These are phyloP conservation scores for Chlorella vulgaris DNA, from an alignment of 139 green algal genomes.

Conservation along the genomic window DNA sequence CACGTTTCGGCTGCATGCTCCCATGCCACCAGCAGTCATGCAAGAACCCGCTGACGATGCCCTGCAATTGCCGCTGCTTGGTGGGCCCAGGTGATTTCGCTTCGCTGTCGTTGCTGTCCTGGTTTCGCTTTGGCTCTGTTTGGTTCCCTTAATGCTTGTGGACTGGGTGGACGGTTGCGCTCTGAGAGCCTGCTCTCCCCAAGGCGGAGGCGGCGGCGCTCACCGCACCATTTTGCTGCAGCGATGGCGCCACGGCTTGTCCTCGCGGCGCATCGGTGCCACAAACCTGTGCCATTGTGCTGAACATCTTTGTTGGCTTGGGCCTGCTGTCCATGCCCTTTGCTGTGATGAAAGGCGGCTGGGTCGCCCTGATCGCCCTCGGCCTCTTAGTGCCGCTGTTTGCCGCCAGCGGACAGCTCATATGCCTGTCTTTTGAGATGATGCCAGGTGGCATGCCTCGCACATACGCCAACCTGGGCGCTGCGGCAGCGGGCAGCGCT, in stretches of 20 bases:
- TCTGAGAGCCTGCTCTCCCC: too few species aligned
- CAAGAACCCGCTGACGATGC: too few species aligned
- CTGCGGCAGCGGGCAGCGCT: neutral
- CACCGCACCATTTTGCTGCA: neutral
- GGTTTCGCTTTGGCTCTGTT: too few species aligned
- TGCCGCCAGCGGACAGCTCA: slow-evolving; percentile 40
- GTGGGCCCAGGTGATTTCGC: too few species aligned
- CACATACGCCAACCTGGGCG: slow-evolving; percentile 44
- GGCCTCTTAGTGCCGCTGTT: slow-evolving; percentile 38
- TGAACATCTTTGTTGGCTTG: slow-evolving; percentile 36
- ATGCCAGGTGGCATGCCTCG: slow-evolving; percentile 26
- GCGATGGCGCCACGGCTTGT: neutral
- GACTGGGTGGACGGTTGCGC: too few species aligned
- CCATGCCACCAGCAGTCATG: too few species aligned
- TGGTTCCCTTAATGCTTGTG: too few species aligned
- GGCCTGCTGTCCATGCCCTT: slow-evolving; percentile 54
- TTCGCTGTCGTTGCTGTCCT: too few species aligned
- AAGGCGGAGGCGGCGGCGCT: too few species aligned
- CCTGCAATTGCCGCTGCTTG: too few species aligned
- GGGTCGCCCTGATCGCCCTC: slow-evolving; percentile 38
- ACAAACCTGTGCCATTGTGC: slow-evolving; percentile 1
- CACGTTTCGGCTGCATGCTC: too few species aligned
- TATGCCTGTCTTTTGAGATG: slow-evolving; percentile 45
- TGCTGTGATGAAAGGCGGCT: slow-evolving; percentile 51
- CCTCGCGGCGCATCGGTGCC: neutral